Evolutionary conservation across 2,329 filamentous ascomycete species (phyloP).

Genomic region (Monosporascus sp.): DNA sequence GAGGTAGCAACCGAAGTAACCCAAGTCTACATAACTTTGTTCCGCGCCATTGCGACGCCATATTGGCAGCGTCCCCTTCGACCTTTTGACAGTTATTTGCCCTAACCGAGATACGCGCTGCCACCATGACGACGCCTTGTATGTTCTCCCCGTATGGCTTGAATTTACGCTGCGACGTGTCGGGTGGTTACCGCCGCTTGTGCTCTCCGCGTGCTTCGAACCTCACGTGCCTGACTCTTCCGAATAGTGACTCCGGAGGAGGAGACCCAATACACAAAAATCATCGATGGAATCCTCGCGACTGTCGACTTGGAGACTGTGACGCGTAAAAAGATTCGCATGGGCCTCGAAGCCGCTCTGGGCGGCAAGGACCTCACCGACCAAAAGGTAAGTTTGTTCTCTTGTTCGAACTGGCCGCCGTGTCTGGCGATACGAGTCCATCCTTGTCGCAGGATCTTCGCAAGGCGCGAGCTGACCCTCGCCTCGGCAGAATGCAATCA

Average conservation of each 20-base stretch:
- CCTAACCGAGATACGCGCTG: slow-evolving; percentile 1
- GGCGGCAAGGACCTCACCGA: slow-evolving; percentile 53
- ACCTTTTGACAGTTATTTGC: background rate
- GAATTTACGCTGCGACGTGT: background rate
- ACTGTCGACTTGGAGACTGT: slow-evolving; percentile 58
- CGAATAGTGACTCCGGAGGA: slow-evolving; percentile 47
- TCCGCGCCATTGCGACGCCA: background rate
- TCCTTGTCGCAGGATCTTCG: background rate
- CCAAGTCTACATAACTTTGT: too few relatives aligned
- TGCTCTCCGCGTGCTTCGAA: background rate
- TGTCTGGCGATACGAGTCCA: background rate
- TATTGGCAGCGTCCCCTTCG: background rate
- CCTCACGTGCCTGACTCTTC: slow-evolving; percentile 5
- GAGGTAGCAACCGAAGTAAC: too few relatives aligned
- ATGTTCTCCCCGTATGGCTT: slow-evolving; percentile 6
- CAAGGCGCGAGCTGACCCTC: slow-evolving; percentile 1
- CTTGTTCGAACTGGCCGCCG: background rate
- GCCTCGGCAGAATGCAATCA: slow-evolving; percentile 57
- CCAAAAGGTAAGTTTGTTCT: slow-evolving; percentile 47
- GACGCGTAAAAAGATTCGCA: slow-evolving; percentile 58
- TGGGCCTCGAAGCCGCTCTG: slow-evolving; percentile 49
- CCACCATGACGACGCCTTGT: slow-evolving; percentile 23
- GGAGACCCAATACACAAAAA: slow-evolving; percentile 46
- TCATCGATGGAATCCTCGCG: slow-evolving; percentile 57
- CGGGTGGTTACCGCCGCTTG: background rate